Evolutionary conservation across 1,284 basidiomycete genomes (phyloP).

Genomic region (Malassezia brasiliensis): DNA sequence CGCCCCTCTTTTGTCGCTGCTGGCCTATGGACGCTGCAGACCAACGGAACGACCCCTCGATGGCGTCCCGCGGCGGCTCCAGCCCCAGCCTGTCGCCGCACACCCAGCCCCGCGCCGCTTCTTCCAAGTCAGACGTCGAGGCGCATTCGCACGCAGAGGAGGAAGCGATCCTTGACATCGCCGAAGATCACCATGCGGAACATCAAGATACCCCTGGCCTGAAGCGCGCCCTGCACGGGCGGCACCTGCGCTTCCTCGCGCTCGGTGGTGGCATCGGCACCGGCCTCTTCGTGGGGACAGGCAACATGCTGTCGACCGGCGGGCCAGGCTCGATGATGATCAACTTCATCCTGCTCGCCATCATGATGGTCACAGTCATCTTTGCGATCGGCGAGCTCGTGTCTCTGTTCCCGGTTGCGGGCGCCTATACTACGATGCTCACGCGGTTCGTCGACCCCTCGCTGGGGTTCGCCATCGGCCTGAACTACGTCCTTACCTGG

Average conservation of each 20-base stretch:
- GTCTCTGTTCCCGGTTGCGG: conserved; percentile 55
- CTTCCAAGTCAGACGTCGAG: neutral
- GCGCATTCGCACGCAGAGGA: neutral
- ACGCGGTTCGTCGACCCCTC: conserved; percentile 70
- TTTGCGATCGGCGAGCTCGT: conserved; percentile 52
- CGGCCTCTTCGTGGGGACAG: conserved; percentile 63
- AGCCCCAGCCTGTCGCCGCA: no score
- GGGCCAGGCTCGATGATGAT: conserved; percentile 51
- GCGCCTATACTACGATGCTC: conserved; percentile 69
- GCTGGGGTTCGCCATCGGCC: conserved; percentile 56
- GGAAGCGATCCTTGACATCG: neutral
- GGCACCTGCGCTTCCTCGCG: conserved; percentile 38
- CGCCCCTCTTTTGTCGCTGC: no score
- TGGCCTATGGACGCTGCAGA: neutral
- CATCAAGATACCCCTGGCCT: neutral
- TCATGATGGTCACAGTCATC: conserved; percentile 42
- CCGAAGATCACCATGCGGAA: neutral
- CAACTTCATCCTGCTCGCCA: conserved; percentile 46
- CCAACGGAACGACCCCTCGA: no score
- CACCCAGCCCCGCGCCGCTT: neutral
- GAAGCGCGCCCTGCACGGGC: conserved; percentile 10
- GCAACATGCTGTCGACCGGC: conserved; percentile 52
- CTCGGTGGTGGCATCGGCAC: conserved; percentile 44
- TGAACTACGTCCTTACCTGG: conserved; percentile 56
- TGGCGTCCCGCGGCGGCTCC: no score